Evolutionary conservation across 768 basidiomycete genomes (phyloP), one percentile per base, ranked within the genome.

Genomic region (Gyrodon lividus): DNA sequence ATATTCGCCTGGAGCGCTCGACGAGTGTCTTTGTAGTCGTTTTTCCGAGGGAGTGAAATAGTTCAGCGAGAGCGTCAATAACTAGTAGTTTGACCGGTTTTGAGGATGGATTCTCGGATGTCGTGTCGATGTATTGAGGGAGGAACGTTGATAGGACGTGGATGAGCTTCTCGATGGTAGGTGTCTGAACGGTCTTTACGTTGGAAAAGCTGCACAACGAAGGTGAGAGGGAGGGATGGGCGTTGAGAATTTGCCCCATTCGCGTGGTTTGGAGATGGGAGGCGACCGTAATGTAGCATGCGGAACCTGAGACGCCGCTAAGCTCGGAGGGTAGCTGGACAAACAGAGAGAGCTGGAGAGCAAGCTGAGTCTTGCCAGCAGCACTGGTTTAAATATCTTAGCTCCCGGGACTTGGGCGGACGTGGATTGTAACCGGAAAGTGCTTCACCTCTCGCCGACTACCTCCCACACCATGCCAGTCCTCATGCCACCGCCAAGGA

Each of bases 341-440:
- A 19, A 80, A 74, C 26, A 96, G 72, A 4, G 91, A 82, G 17
- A 92, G 77, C 58, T 95, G 93, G 13, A 99, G 75, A 4, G 88
- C 89, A 5, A 98, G 70, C 60, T 98, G 94, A 1, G 93, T 93
- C 72, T 99, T 99, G 34, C 97, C 97, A 23, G 96, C 84, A 20
- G 93, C 87, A 64, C 97, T 99, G 64, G 14, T 35, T 28, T 35
- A 42, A 47, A 30, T 10, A 16, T 26, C 31, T 61, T 37, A 64
- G 45, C 17, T 28, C 43, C 34, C 19, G 7, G 24, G 37, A 49
- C 45, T 17, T 17, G 46, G n/a, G n/a, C n/a, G n/a, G n/a, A 20
- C 20, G 38, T 34, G 38, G 51, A n/a, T 44, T 19, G 20, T 34
- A 34, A 43, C 12, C 22, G 54, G 30, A 10, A 44, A 24, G 46